These are phyloP conservation scores for Trichoderma gracile DNA, from an alignment of 2,329 filamentous ascomycete species.

Conservation along the genomic window DNA sequence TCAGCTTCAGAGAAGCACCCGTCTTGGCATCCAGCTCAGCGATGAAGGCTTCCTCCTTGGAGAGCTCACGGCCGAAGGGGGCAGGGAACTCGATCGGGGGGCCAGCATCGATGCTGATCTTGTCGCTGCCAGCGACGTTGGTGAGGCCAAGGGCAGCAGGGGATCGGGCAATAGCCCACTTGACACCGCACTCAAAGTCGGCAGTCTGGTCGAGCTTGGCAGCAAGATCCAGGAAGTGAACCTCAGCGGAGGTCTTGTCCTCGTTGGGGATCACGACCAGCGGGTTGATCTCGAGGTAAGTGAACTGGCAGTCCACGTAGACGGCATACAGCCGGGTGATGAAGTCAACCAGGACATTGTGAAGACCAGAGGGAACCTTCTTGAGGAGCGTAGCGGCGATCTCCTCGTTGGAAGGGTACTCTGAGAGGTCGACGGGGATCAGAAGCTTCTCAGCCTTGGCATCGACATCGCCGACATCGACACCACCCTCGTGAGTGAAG, in stretches of 20 bases:
- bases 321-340: slow-evolving; percentile 97
- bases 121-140: slow-evolving; percentile 65
- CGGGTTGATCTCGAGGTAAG: slow-evolving; percentile 99
- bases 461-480: slow-evolving; percentile 98
- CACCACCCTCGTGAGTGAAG: slow-evolving; percentile 99
- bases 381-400: slow-evolving; percentile 82
- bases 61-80: slow-evolving; percentile 96
- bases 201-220: slow-evolving; percentile 99
- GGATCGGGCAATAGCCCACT: slow-evolving; percentile 96
- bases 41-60: slow-evolving; percentile 99
- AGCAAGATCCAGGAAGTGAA: slow-evolving; percentile 97
- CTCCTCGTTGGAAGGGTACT: slow-evolving; percentile 95
- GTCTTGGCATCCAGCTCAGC: slow-evolving; percentile 99
- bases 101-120: slow-evolving; percentile 92
- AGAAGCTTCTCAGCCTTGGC: slow-evolving; percentile 98
- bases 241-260: slow-evolving; percentile 85
- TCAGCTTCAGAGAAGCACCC: slow-evolving; percentile 97
- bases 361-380: slow-evolving; percentile 91
- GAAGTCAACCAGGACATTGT: slow-evolving; percentile 99
- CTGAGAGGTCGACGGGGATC: slow-evolving; percentile 89
- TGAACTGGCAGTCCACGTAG: slow-evolving; percentile 99
- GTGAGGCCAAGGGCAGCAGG: slow-evolving; percentile 85
- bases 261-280: slow-evolving; percentile 96
- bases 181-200: slow-evolving; percentile 98
- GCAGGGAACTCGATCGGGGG: slow-evolving; percentile 99